Percentiles rank a stretch among this genome's conserved stretches.
Evolutionary conservation across 1,284 basidiomycete species (phyloP).

Genomic region (Trichosporon ovoides): DNA sequence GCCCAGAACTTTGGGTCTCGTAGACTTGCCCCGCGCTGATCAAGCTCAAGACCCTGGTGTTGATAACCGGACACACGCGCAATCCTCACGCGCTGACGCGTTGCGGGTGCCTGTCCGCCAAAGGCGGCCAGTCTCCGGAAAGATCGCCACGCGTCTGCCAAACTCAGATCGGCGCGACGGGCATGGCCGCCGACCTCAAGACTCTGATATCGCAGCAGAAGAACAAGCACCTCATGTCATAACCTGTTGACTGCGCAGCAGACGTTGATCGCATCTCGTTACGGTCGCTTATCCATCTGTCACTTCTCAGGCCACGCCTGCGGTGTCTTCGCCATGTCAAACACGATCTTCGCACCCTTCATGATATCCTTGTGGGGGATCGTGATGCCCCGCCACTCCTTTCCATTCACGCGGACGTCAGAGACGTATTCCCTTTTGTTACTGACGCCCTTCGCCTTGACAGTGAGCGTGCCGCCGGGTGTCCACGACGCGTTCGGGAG

Average conservation of each 20-base stretch:
- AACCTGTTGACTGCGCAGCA: too few relatives aligned
- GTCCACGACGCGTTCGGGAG: slow-evolving; percentile 50
- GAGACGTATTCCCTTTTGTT: slow-evolving; percentile 57
- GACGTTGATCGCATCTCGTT: too few relatives aligned
- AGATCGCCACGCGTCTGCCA: too few relatives aligned
- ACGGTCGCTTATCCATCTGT: neutral
- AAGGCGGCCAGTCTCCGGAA: too few relatives aligned
- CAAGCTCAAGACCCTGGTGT: too few relatives aligned
- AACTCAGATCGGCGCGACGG: too few relatives aligned
- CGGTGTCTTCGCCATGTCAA: slow-evolving; percentile 60
- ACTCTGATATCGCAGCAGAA: too few relatives aligned
- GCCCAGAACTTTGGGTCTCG: too few relatives aligned
- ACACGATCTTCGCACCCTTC: slow-evolving; percentile 55
- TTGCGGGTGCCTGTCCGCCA: neutral
- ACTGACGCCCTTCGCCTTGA: slow-evolving; percentile 56
- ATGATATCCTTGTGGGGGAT: slow-evolving; percentile 59
- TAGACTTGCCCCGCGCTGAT: neutral
- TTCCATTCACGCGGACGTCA: slow-evolving; percentile 57
- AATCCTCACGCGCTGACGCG: neutral
- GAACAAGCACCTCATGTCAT: too few relatives aligned
- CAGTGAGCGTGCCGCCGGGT: slow-evolving; percentile 23
- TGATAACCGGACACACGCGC: neutral
- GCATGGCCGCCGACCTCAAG: too few relatives aligned
- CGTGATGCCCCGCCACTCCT: slow-evolving; percentile 51
- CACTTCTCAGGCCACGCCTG: slow-evolving; percentile 44